Evolutionary conservation across 2,329 filamentous ascomycete genomes (phyloP).

Genomic region (Exutisphaerella laricina): DNA sequence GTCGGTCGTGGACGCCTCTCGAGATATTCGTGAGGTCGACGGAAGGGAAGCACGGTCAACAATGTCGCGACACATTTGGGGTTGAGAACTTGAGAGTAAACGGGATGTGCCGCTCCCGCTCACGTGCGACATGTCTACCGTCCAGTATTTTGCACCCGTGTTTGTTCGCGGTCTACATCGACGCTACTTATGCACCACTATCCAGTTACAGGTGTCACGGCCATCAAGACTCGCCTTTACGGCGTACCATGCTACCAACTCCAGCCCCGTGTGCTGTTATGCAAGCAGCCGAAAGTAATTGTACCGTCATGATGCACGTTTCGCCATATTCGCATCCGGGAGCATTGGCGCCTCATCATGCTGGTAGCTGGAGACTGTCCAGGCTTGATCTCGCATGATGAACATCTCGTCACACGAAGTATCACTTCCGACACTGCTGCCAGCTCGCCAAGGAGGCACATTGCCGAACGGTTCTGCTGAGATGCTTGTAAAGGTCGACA

Average conservation of each 20-base stretch:
- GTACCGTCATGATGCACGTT: slow-evolving; percentile 11
- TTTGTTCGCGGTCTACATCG: no score
- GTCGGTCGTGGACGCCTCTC: slow-evolving; percentile 5
- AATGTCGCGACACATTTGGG: background rate
- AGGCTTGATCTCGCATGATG: slow-evolving; percentile 21
- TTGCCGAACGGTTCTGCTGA: slow-evolving; percentile 15
- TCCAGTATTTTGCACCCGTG: no score
- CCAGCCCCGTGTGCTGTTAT: slow-evolving; percentile 1
- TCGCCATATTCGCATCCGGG: slow-evolving; percentile 4
- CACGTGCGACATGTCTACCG: no score
- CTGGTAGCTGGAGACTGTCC: slow-evolving; percentile 23
- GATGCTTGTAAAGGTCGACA: slow-evolving; percentile 11
- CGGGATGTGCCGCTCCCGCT: no score
- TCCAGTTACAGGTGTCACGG: background rate
- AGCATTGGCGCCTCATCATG: slow-evolving; percentile 24
- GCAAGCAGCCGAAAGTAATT: background rate
- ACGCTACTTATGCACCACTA: background rate
- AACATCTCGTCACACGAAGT: slow-evolving; percentile 24
- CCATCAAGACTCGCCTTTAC: background rate
- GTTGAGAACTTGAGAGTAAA: no score
- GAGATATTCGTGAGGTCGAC: background rate
- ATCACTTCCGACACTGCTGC: slow-evolving; percentile 16
- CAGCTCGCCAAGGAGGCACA: slow-evolving; percentile 10
- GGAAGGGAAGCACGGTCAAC: background rate
- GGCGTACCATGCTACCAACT: slow-evolving; percentile 1